Evolutionary conservation across 257 asterid species (phyloP), one percentile per base, ranked within the genome.

Genomic region (Lithospermum erythrorhizon): DNA sequence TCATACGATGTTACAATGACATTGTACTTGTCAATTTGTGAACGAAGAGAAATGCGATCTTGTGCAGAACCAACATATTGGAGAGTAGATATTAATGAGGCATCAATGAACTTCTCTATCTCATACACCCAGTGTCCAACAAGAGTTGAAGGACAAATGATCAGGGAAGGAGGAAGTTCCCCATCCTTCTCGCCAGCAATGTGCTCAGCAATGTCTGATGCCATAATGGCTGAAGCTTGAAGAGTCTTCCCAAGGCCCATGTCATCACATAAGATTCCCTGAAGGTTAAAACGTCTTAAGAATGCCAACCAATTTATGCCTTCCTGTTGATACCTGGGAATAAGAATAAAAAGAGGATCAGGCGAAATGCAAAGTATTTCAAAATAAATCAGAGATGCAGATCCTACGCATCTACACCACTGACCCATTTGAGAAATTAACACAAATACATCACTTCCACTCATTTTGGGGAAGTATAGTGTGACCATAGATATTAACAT

Each of bases 231-330:
- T 6, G 99, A 89, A 75, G 99, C 81, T 71, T 93, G 99, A 72
- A 93, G 99, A 69, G 99, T 93, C 78, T 93, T 93, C 61, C 99
- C 99, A 61, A 93, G 91, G 64, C 99, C 99, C 99, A 93, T 93
- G 75, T 93, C 99, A 79, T 93, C 99, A 71, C 99, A 89, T 77
- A 93, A 80, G 62, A 93, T 86, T 63, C 99, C 99, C 48, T 93
- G 97, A 75, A 93, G 99, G 69, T 81, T 89, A 76, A 93, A 93
- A 61, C 99, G 83, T 74, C 82, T 93, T 67, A 93, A 76, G 81
- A 93, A 93, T 59, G 95, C 89, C 61, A 93, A 77, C 99, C 99
- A 93, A 78, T 93, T 93, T 74, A 93, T 84, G 65, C 98, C 98
- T 89, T 93, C 98, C 73, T 93, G 97, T 72, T 93, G 98, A 78